Base-by-base conservation (phyloP, 345 rosid genomes). In the Eutrema yunnanense region DNA sequence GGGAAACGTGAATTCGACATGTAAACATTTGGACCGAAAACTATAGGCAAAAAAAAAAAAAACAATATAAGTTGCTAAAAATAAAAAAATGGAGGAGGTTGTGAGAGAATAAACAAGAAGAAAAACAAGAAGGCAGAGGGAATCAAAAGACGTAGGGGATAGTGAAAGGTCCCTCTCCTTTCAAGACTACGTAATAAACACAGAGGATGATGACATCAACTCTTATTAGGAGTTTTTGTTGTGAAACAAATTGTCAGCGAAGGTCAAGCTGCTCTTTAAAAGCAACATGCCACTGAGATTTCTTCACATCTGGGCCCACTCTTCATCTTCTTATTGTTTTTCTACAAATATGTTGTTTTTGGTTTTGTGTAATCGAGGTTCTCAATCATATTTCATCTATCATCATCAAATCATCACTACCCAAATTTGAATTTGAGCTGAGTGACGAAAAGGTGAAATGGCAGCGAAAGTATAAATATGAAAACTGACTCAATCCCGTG, bases 221-320 rank as follows among this genome's bases (percentile, higher is more conserved):
- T 68, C 73, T 54, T 57, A 57, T 76, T 49, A 41, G 26, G 61
- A 10, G 54, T 57, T 47, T 14, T 9, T 34, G 62, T 33, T 62
- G 13, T 26, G 0, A 8, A 4, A 16, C 11, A 46, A 65, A n/a
- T 29, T 76, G 80, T 76, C 80, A 76, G 80, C 80, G 75, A 76
- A 64, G 80, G 67, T 76, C 75, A 71, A 70, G 76, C 76, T 76
- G 80, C 41, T 59, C 72, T 64, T 37, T 19, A 71, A 22, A 76
- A 76, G 80, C 76, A 64, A 76, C 80, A 52, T 76, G 58, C 75
- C 80, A 76, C 80, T 71, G 76, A 71, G 72, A 71, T 76, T 52
- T 76, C 43, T 49, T 56, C 71, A 56, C 29, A 33, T n/a, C 5
- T 33, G 67, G 56, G 2, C 41, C 80, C 76, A 67, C 72, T 30